Base-by-base conservation (phyloP, 305 asterid genomes). In the Solanum aculeatissimum region DNA sequence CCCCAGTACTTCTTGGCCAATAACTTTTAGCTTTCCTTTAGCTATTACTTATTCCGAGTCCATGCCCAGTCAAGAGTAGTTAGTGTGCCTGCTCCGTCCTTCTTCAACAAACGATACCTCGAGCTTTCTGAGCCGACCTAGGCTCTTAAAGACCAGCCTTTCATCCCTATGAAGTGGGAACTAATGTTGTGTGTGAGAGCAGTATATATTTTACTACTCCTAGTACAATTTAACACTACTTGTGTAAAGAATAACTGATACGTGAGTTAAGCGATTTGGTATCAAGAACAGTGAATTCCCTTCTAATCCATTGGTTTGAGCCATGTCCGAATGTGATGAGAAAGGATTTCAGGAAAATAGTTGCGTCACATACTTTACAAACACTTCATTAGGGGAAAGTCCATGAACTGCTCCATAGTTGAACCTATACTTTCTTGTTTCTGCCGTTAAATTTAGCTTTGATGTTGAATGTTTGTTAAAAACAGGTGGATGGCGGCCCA, bases 401-500 rank as follows among this genome's bases (percentile, higher is more conserved):
- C 25, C 75, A 68, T 32, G 25, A 18, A 35, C 45, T 19, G 8
- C 5, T n/a, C 75, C 8, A 11, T 29, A 38, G 16, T 1, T 69
- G 14, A 35, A 18, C 51, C 45, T 35, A 35, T 68, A 38, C 16
- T 68, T 68, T 38, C 74, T 29, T 32, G 43, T 69, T 69, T 69
- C 21, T 66, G 16, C 74, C 45, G 8, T 38, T 29, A 66, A 72
- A 43, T 72, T 7, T 74, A 25, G 62, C 8, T 74, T 47, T 47
- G 81, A 9, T 21, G 40, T 45, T 72, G 80, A 68, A 74, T 83
- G 85, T 66, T 29, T 55, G 16, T 79, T 78, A 49, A 65, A 21
- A 32, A 83, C 60, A 96, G 99, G 99, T 96, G 99, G 99, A 93
- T 96, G 93, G 95, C 91, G 2, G 97, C 98, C 74, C 99, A 96